These are phyloP conservation scores for Friedmanniomyces simplex DNA, from an alignment of 495 filamentous ascomycete genomes.

Conservation along the genomic window DNA sequence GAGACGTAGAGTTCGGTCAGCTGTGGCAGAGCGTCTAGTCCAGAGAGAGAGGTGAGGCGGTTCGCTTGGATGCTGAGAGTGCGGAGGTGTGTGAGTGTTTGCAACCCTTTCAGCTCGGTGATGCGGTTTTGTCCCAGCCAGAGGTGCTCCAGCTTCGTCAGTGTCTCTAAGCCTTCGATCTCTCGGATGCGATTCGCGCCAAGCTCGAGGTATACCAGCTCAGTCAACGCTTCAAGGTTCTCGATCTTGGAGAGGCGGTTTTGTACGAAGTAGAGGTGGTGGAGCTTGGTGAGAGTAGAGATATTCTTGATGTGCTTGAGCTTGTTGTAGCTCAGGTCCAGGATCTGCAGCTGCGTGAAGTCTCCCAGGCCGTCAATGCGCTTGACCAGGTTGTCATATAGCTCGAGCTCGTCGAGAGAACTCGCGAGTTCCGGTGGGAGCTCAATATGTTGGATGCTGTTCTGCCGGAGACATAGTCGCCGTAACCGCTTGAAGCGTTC, in stretches of 20 bases:
- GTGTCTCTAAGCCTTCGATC: slow-evolving; percentile 73
- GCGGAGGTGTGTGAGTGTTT: slow-evolving; percentile 62
- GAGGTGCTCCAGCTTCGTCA: slow-evolving; percentile 68
- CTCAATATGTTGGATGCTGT: slow-evolving; percentile 70
- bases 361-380: slow-evolving; percentile 77
- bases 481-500: slow-evolving; percentile 66
- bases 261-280: slow-evolving; percentile 85
- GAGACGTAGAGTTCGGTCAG: slow-evolving; percentile 96
- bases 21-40: slow-evolving; percentile 58
- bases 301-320: slow-evolving; percentile 96
- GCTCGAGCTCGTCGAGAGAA: slow-evolving; percentile 71
- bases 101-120: slow-evolving; percentile 66
- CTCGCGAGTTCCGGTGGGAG: slow-evolving; percentile 51
- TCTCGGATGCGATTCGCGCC: slow-evolving; percentile 85
- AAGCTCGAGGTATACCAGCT: slow-evolving; percentile 74
- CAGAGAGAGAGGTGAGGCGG: slow-evolving; percentile 70
- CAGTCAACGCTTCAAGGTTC: slow-evolving; percentile 60
- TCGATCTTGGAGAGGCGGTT: slow-evolving; percentile 89
- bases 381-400: slow-evolving; percentile 95
- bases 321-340: slow-evolving; percentile 97
- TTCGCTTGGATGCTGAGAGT: slow-evolving; percentile 97
- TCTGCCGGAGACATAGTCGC: slow-evolving; percentile 90
- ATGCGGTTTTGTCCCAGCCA: slow-evolving; percentile 99
- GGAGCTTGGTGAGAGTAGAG: slow-evolving; percentile 64
- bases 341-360: slow-evolving; percentile 58